Base-by-base conservation (phyloP, 164 flowering plant species). In the Malania oleifera region DNA sequence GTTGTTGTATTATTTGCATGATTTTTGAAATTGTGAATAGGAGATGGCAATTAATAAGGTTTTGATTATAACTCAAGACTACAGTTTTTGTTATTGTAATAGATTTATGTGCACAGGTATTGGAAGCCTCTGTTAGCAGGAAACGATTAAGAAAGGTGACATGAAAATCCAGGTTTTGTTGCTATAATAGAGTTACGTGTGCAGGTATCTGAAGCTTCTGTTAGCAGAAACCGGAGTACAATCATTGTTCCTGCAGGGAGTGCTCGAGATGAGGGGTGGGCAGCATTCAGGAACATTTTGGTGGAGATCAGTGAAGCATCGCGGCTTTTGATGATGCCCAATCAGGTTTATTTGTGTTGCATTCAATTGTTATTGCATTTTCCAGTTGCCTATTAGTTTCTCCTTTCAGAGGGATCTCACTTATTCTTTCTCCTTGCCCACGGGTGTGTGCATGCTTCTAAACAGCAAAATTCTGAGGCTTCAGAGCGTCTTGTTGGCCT, bases 201-300 rank as follows among this genome's bases (percentile, higher is more conserved):
- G 49, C 78, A 92, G 96, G 87, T 92, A 24, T 89, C 96, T 47
- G 98, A 92, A 67, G 98, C 98, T 49, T 92, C 98, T 63, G 93
- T 87, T 25, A 92, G 83, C 77, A 79, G 98, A 73, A 92, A 87
- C 71, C 93, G 98, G 17, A 92, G 98, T 65, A 92, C 98, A 47
- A 92, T 92, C 29, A 92, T 92, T 58, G 91, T 92, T 68, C 98
- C 98, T 27, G 96, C 98, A 4, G 98, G 98, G 66, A 85, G 80
- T 72, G 50, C 83, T 49, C 67, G 79, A 23, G 98, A 89, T 67
- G 98, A 92, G 77, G 98, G 98, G 3, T 92, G 98, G 98, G 77
- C 87, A 31, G 91, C 98, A 41, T 92, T 92, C 70, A 84, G 96
- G 74, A 84, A 92, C 72, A 89, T 92, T 34, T 76, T 92, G 72